Conservation (phyloP, 768 basidiomycete genomes). For the Trametes cubensis region DNA sequence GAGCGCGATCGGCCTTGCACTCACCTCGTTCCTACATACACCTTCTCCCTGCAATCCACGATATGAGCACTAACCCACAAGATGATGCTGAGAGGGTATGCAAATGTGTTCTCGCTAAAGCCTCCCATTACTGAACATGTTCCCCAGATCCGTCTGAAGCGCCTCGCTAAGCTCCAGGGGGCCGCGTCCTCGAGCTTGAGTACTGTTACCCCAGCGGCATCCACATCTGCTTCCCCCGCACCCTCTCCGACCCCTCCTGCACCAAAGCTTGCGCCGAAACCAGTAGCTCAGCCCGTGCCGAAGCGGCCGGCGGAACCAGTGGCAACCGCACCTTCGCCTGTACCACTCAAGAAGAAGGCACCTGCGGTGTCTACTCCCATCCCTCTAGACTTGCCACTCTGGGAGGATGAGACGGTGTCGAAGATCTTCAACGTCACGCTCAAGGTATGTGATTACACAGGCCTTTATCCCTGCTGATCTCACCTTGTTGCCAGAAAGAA, state of each 20-base stretch:
- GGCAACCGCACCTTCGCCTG: slow-evolving; percentile 33
- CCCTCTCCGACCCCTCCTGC: slow-evolving; percentile 33
- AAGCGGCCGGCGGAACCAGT: slow-evolving; percentile 36
- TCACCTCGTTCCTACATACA: background rate
- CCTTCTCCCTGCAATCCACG: slow-evolving; percentile 5
- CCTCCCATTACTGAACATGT: background rate
- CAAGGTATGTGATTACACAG: slow-evolving; percentile 73
- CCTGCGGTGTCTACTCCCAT: slow-evolving; percentile 28
- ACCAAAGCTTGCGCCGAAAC: slow-evolving; percentile 32
- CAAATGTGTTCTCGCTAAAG: background rate
- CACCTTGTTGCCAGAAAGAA: slow-evolving; percentile 47
- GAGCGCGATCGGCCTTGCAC: background rate
- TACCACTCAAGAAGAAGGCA: slow-evolving; percentile 53
- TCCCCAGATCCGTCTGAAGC: slow-evolving; percentile 84
- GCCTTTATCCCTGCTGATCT: too few species aligned
- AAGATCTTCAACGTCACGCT: slow-evolving; percentile 79
- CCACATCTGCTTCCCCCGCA: slow-evolving; percentile 41
- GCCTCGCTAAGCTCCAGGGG: slow-evolving; percentile 81
- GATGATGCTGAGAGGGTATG: slow-evolving; percentile 81
- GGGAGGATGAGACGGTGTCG: slow-evolving; percentile 76
- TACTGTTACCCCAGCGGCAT: slow-evolving; percentile 40
- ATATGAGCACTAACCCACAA: slow-evolving; percentile 47
- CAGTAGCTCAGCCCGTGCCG: slow-evolving; percentile 23
- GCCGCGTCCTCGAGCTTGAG: slow-evolving; percentile 38
- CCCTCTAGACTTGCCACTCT: slow-evolving; percentile 58